phyloP scores from a whole-genome alignment of 2,329 filamentous ascomycete genomes.

The Proliferodiscus dingleyae region DNA sequence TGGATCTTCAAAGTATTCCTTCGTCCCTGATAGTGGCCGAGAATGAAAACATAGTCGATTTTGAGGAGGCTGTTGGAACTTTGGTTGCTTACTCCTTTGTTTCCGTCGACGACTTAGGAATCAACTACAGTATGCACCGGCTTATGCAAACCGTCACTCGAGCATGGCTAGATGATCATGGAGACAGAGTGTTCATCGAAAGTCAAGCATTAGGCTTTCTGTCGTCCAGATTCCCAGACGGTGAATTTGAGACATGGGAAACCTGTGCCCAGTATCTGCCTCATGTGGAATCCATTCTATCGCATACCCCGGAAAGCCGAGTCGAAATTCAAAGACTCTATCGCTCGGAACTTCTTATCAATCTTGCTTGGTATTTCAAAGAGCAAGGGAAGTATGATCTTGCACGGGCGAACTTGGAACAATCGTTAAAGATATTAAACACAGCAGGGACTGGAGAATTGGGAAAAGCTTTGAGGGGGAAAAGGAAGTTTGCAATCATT shows the following conservation, averaged over 20 bases:
- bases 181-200: not conserved
- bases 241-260: not conserved
- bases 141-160: slow-evolving; percentile 2
- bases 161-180: not conserved
- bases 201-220: not conserved
- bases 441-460: not conserved
- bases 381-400: not conserved
- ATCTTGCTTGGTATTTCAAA: not conserved
- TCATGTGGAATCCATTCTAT: not conserved
- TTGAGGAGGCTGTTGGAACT: slow-evolving; percentile 1
- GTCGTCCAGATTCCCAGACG: not conserved
- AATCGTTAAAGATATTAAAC: not conserved
- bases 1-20: slow-evolving; percentile 4
- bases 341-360: not conserved
- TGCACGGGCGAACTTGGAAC: not conserved
- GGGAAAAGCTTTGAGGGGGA: not conserved
- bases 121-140: slow-evolving; percentile 1
- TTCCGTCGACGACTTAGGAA: not conserved
- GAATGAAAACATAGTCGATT: not conserved
- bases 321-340: not conserved
- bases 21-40: not conserved
- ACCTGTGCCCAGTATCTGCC: slow-evolving; percentile 2
- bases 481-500: not conserved
- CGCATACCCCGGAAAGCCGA: not conserved
- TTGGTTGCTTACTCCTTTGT: slow-evolving; percentile 2